Evolutionary conservation across 495 filamentous ascomycete species (phyloP).

Genomic region (Pyrenopolyporus hunteri): DNA sequence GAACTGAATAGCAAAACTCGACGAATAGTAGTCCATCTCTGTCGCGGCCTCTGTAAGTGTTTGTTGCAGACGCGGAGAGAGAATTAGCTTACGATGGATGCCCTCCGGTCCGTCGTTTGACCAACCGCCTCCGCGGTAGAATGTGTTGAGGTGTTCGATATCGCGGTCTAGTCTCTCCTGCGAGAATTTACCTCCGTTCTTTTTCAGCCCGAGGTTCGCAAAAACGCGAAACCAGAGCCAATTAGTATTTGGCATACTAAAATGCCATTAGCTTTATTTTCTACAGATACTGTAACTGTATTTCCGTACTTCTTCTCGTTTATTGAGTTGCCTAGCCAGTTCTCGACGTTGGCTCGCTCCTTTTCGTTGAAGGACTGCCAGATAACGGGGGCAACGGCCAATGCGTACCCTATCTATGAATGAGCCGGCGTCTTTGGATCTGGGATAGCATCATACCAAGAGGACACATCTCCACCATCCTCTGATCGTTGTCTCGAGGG

Average conservation of each 20-base stretch:
- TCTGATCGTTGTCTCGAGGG: slow-evolving; percentile 73
- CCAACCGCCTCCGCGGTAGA: slow-evolving; percentile 80
- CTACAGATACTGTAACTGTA: not conserved
- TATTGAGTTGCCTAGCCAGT: slow-evolving; percentile 71
- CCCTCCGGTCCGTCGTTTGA: slow-evolving; percentile 79
- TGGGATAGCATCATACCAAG: slow-evolving; percentile 48
- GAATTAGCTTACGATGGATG: slow-evolving; percentile 59
- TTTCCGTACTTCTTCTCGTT: slow-evolving; percentile 68
- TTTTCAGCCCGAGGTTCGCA: slow-evolving; percentile 76
- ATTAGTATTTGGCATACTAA: slow-evolving; percentile 63
- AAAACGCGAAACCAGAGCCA: slow-evolving; percentile 86
- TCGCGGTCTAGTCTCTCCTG: slow-evolving; percentile 71
- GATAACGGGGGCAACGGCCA: slow-evolving; percentile 68
- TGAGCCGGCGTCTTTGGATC: not conserved
- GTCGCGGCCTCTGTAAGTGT: not conserved
- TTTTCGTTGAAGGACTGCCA: slow-evolving; percentile 68
- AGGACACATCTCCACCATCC: slow-evolving; percentile 87
- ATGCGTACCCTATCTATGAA: slow-evolving; percentile 53
- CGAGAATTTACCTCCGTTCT: slow-evolving; percentile 70
- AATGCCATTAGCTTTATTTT: slow-evolving; percentile 8
- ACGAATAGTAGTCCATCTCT: slow-evolving; percentile 85
- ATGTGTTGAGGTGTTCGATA: slow-evolving; percentile 77
- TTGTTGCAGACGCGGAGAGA: not conserved
- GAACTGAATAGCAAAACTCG: slow-evolving; percentile 80
- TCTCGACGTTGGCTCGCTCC: slow-evolving; percentile 66